Percentiles rank a stretch among this genome's conserved stretches.
Evolutionary conservation across 768 basidiomycete genomes (phyloP).

Genomic region (Termitomyces sp.): DNA sequence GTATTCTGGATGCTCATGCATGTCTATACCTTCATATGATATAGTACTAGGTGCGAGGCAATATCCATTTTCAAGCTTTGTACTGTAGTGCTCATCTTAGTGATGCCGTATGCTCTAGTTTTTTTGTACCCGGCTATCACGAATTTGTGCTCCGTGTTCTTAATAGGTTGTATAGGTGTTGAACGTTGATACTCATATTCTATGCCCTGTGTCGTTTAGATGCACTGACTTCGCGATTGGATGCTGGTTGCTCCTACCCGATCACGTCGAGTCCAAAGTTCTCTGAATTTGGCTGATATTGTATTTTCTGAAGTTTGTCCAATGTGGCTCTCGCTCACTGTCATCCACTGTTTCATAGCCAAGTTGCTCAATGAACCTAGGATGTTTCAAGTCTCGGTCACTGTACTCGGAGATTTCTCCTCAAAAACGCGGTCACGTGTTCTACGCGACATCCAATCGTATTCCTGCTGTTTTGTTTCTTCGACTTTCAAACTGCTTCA

Average conservation of each 20-base stretch:
- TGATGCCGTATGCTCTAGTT: background rate
- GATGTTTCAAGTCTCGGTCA: too few relatives aligned
- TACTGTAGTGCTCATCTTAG: background rate
- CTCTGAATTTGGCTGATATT: background rate
- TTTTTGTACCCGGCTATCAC: background rate
- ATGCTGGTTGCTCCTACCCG: background rate
- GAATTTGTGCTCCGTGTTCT: background rate
- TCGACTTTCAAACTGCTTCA: background rate
- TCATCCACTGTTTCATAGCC: background rate
- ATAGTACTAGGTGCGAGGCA: background rate
- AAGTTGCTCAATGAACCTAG: too few relatives aligned
- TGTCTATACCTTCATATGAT: background rate
- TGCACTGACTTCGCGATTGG: background rate
- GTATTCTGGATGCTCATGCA: background rate
- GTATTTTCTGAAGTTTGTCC: too few relatives aligned
- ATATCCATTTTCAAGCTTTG: background rate
- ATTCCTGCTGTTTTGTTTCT: background rate
- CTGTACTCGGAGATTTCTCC: too few relatives aligned
- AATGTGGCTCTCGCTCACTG: background rate
- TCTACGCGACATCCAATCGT: background rate
- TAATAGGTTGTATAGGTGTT: background rate
- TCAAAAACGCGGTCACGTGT: background rate
- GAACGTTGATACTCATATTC: too few relatives aligned
- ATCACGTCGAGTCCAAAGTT: background rate
- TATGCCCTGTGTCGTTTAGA: background rate